Evolutionary conservation across 1,139 yeast genomes (phyloP).

Genomic region (Suhomyces panamericanus): DNA sequence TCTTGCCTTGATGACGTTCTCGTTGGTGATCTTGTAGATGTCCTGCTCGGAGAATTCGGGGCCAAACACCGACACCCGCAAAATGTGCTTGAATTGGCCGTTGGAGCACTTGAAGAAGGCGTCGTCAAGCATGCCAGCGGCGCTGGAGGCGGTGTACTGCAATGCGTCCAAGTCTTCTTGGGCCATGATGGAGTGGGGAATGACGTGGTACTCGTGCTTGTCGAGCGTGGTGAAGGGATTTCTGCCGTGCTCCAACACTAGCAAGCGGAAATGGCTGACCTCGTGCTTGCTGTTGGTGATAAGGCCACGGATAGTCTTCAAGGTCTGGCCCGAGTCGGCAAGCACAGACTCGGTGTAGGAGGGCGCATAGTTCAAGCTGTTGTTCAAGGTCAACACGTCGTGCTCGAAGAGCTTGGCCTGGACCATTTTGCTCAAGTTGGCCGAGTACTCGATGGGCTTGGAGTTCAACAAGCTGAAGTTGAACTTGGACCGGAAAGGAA

Average conservation of each 20-base stretch:
- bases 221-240: slow-evolving; percentile 24
- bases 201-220: slow-evolving; percentile 41
- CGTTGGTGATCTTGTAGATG: slow-evolving; percentile 28
- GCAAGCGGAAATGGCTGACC: slow-evolving; percentile 36
- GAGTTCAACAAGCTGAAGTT: slow-evolving; percentile 28
- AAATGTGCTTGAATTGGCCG: slow-evolving; percentile 27
- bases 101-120: slow-evolving; percentile 34
- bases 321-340: slow-evolving; percentile 23
- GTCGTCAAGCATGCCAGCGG: slow-evolving; percentile 30
- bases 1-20: slow-evolving; percentile 28
- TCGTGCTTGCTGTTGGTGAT: slow-evolving; percentile 23
- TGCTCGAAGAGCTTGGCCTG: slow-evolving; percentile 15
- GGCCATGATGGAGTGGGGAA: slow-evolving; percentile 28
- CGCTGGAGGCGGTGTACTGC: slow-evolving; percentile 7
- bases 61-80: slow-evolving; percentile 35
- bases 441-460: slow-evolving; percentile 39
- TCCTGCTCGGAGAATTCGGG: slow-evolving; percentile 34
- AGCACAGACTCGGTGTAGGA: slow-evolving; percentile 25
- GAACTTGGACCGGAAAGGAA: slow-evolving; percentile 25
- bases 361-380: slow-evolving; percentile 33
- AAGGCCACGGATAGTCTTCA: slow-evolving; percentile 37
- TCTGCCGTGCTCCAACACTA: slow-evolving; percentile 28
- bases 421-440: slow-evolving; percentile 26
- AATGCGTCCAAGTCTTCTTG: slow-evolving; percentile 27
- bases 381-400: slow-evolving; percentile 35